These are phyloP conservation scores for Colletotrichum godetiae DNA, from an alignment of 2,329 filamentous ascomycete genomes.

Conservation along the genomic window DNA sequence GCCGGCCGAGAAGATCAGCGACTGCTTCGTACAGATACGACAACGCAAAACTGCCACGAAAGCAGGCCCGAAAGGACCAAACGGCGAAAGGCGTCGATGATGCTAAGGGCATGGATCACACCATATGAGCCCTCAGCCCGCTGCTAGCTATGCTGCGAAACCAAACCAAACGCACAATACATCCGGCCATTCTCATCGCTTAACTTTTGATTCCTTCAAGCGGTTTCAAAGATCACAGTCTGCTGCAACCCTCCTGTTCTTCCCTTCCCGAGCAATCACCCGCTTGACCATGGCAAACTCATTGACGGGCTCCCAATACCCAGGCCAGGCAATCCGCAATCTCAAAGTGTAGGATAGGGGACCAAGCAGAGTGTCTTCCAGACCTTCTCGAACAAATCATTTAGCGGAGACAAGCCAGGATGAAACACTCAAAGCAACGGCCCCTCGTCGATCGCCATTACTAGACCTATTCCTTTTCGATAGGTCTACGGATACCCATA, in stretches of 20 bases:
- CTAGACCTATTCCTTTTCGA: slow-evolving; percentile 14
- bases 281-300: not conserved
- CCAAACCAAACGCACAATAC: slow-evolving; percentile 18
- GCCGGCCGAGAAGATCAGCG: not conserved
- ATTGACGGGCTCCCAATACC: not conserved
- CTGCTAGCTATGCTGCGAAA: slow-evolving; percentile 19
- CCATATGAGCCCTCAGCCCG: not conserved
- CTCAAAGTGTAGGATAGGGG: not conserved
- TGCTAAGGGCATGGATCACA: slow-evolving; percentile 20
- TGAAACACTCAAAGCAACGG: slow-evolving; percentile 20
- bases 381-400: slow-evolving; percentile 32
- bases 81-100: not conserved
- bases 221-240: slow-evolving; percentile 8
- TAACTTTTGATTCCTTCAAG: not conserved
- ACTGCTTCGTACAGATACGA: not conserved
- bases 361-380: slow-evolving; percentile 2
- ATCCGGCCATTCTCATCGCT: not conserved
- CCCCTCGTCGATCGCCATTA: slow-evolving; percentile 13
- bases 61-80: not conserved
- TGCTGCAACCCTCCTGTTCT: slow-evolving; percentile 17
- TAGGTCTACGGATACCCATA: not conserved
- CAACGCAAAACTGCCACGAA: not conserved
- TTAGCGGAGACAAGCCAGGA: slow-evolving; percentile 6
- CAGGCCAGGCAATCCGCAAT: not conserved
- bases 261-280: not conserved